Conservation (phyloP, 768 basidiomycete species). For the Pisolithus sp. region DNA sequence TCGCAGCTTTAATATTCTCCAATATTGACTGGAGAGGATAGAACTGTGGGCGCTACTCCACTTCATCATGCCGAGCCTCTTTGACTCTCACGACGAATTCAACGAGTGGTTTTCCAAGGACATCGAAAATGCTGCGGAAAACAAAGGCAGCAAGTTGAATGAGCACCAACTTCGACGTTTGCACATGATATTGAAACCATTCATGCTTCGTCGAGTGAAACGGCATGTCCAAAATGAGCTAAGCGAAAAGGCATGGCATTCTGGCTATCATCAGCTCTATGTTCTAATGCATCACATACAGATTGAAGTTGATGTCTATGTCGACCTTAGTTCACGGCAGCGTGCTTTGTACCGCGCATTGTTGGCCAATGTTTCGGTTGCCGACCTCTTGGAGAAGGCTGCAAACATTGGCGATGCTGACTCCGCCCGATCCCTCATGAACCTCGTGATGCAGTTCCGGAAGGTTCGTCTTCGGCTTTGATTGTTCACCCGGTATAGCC, state of each 20-base stretch:
- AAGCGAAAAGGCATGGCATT: slow-evolving; percentile 78
- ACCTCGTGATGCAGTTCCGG: slow-evolving; percentile 99
- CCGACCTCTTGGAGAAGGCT: slow-evolving; percentile 90
- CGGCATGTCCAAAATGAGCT: slow-evolving; percentile 99
- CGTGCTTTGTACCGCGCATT: slow-evolving; percentile 84
- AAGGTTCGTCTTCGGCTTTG: slow-evolving; percentile 50
- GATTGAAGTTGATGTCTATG: slow-evolving; percentile 95
- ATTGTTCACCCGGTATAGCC: background rate
- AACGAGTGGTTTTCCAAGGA: slow-evolving; percentile 99
- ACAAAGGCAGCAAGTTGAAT: slow-evolving; percentile 85
- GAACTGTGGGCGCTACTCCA: slow-evolving; percentile 98
- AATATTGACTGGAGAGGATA: slow-evolving; percentile 25
- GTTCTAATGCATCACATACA: slow-evolving; percentile 68
- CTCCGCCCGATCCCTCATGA: slow-evolving; percentile 93
- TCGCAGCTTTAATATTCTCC: background rate
- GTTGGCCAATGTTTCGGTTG: slow-evolving; percentile 88
- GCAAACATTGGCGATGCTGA: slow-evolving; percentile 86
- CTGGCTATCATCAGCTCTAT: slow-evolving; percentile 52
- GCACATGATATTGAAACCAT: slow-evolving; percentile 98
- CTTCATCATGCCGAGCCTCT: slow-evolving; percentile 99
- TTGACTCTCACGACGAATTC: slow-evolving; percentile 99
- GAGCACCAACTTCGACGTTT: slow-evolving; percentile 91
- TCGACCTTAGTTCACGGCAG: slow-evolving; percentile 91
- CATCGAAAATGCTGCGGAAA: slow-evolving; percentile 92
- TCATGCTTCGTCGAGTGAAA: slow-evolving; percentile 97